Evolutionary conservation across 208 protist species (phyloP), one percentile per base, ranked within the genome.

Genomic region (Herpetomonas tarakana): DNA sequence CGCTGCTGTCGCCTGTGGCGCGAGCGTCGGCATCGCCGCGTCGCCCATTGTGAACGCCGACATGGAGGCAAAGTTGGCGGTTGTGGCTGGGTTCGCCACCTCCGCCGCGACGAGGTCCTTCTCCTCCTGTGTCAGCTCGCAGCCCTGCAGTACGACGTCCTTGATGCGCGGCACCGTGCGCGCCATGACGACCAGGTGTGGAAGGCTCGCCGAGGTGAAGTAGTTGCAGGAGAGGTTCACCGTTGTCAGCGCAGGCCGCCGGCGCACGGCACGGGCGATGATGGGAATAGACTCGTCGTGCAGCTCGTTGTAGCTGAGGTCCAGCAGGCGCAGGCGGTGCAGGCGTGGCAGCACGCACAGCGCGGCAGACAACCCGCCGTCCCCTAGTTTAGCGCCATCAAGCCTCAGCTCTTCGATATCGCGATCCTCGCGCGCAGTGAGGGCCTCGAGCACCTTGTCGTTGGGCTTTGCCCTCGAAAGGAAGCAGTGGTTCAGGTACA

Each of bases 401-500:
- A 94, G 65, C 49, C 41, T 25, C 38, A 92, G 22, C 22, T 25
- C 52, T 51, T 65, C 50, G 0, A 65, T 51, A 24, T 62, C 56
- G 38, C 62, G 47, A 0, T 73, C 64, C 16, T 21, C 16, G 22
- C 39, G 6, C 21, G 76, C 26, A 2, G 14, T 11, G n/a, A 88
- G 64, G 1, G 64, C 2, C 7, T 54, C 51, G 26, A 94, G 41
- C 39, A 92, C 50, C 2, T 41, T 41, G 16, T 62, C 52, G 57
- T 78, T 71, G 14, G 84, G 84, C 59, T 81, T 73, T 14, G 79
- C 65, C 19, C 63, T 55, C 29, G 51, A 55, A 3, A 47, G 44
- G 3, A 89, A 58, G 53, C 88, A 92, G 46, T 77, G 69, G 28
- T 67, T 45, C 12, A 94, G 53, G 70, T 94, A 92, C 3, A 69